These are phyloP conservation scores for Neofusicoccum ribis DNA, from an alignment of 2,329 filamentous ascomycete species.

Conservation along the genomic window DNA sequence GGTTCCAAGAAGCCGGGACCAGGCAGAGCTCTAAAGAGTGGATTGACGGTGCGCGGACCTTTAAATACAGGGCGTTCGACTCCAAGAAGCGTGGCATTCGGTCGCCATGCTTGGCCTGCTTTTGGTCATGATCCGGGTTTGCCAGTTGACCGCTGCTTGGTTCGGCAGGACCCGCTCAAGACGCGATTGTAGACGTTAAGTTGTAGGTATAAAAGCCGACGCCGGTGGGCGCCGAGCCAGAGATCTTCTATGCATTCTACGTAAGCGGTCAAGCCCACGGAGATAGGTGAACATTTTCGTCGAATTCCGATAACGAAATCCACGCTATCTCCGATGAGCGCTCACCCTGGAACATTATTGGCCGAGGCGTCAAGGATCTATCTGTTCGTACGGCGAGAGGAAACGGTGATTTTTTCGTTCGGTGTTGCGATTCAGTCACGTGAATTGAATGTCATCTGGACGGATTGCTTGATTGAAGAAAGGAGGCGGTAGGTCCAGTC, in stretches of 20 bases:
- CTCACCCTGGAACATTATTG: too few relatives aligned
- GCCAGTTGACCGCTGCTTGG: background rate
- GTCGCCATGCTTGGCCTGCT: slow-evolving; percentile 1
- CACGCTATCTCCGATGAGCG: background rate
- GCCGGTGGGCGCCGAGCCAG: background rate
- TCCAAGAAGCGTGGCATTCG: background rate
- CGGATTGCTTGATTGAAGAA: too few relatives aligned
- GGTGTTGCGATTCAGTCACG: too few relatives aligned
- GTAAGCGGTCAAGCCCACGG: background rate
- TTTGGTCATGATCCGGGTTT: background rate
- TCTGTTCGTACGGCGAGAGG: too few relatives aligned
- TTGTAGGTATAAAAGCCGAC: background rate
- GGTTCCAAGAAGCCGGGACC: background rate
- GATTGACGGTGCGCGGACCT: background rate
- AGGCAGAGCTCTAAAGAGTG: background rate
- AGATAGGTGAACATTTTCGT: background rate
- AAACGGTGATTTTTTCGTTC: too few relatives aligned
- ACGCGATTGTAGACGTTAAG: background rate
- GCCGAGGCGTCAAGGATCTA: too few relatives aligned
- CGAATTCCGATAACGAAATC: background rate
- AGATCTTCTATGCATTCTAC: background rate
- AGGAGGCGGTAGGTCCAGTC: too few relatives aligned
- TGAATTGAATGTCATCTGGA: too few relatives aligned
- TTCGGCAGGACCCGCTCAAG: background rate
- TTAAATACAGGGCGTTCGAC: background rate